Evolutionary conservation across 1,139 yeast genomes (phyloP), one percentile per base, ranked within the genome.

Genomic region (Pichia inconspicua): DNA sequence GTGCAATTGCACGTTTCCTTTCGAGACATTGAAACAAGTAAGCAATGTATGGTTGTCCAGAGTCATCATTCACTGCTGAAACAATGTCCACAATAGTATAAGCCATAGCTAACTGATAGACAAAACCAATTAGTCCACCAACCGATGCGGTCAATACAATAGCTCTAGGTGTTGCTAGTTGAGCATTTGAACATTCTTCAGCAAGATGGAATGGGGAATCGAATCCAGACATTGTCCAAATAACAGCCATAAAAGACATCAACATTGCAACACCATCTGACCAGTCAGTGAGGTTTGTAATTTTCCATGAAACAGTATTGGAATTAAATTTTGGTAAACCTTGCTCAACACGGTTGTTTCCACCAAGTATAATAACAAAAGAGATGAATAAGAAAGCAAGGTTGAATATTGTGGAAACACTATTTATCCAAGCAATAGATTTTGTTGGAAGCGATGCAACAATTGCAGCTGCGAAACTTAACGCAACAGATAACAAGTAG

Each of bases 141-240:
- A 72, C 66, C 10, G 74, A 62, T 14, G 85, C 72, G 12, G 87
- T 80, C 66, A 81, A 64, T 15, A 80, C 79, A 55, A 82, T 81
- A 34, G 87, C 87, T 51, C 75, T 70, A 17, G 89, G 88, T 9
- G 83, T 80, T 5, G 84, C 69, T 17, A 58, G 37, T 49, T 62
- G 65, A 10, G 88, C 85, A 61, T 82, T 80, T 41, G 82, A 68
- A 58, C 85, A 79, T 60, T 82, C 88, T 63, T 83, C 92, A 17
- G 86, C 74, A 48, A 83, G 67, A 59, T 83, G 89, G 70, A 82
- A 82, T 0, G 89, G 85, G 22, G 85, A 77, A 61, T 83, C 90
- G 58, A 79, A 82, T 22, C 89, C 89, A 43, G 84, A 75, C 84
- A 82, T 81, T 35, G 84, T 78, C 89, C 89, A 83, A 58, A 82